Evolutionary conservation across 345 rosid species (phyloP), one percentile per base, ranked within the genome.

Genomic region (Pugionium dolabratum): DNA sequence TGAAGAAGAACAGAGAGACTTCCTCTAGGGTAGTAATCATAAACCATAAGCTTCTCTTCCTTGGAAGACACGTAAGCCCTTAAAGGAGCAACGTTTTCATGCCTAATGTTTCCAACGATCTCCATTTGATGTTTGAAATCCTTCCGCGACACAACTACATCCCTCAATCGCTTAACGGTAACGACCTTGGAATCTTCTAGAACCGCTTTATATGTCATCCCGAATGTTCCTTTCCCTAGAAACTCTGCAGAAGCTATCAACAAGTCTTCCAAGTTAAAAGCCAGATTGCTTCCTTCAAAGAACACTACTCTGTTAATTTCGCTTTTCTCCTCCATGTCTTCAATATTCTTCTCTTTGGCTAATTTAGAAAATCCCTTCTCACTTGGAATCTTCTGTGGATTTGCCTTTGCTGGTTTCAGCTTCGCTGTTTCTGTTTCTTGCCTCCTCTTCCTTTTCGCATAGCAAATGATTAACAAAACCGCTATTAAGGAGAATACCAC

Each of bases 81-180:
- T 26, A 94, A 72, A 4, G 89, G 84, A 44, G 82, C 83, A 75
- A 91, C 87, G 59, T 95, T 87, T 75, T 85, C 87, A 3, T 95
- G 99, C 59, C 70, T 82, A 32, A 95, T 89, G 25, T 75, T 79
- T 4, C 97, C 96, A 29, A 90, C 78, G 27, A 82, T 36, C 68
- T 91, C 90, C 96, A 88, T 87, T 73, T 88, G 97, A 74, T 89
- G 90, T 80, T 91, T 93, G 6, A 86, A 95, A 62, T 95, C 97
- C 44, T 84, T 76, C 78, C 82, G 76, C 2, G 87, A 82, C 29
- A 78, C 79, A 1, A 75, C 72, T 34, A 87, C 79, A 72, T 88
- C 96, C 74, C 88, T 94, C 85, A 94, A 59, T 74, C 99, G 76
- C 82, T 94, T 95, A 34, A 91, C 97, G 7, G 84, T 91, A 34